phyloP scores from a whole-genome alignment of 2,329 filamentous ascomycete genomes.

The Dactylellina sp. region DNA sequence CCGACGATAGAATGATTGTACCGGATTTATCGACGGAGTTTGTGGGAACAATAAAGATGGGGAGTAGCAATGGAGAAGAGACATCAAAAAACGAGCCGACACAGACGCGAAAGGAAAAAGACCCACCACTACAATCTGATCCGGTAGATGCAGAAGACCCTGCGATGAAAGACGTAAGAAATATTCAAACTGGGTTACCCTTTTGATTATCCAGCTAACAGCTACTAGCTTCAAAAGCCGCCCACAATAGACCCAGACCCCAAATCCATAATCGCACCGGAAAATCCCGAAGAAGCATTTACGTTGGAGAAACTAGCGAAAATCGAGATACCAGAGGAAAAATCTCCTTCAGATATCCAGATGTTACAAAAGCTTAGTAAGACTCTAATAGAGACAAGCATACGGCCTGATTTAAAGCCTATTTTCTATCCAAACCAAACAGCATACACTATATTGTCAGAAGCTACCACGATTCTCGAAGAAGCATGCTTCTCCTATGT shows the following conservation, averaged over 20 bases:
- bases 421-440: conserved; percentile 42
- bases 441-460: conserved; percentile 30
- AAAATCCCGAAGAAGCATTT: conserved; percentile 5
- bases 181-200: not conserved
- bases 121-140: not conserved
- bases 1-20: not conserved
- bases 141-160: not conserved
- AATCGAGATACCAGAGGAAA: conserved; percentile 16
- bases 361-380: conserved; percentile 30
- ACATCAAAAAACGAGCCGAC: not conserved
- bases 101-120: not conserved
- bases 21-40: conserved; percentile 9
- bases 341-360: not conserved
- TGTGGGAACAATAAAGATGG: conserved; percentile 2
- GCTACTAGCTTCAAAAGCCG: not conserved
- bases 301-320: conserved; percentile 18
- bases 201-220: not conserved
- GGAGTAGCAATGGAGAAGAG: not conserved
- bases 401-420: conserved; percentile 38
- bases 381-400: conserved; percentile 2
- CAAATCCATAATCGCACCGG: not conserved
- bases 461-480: conserved; percentile 42
- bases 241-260: conserved; percentile 2
- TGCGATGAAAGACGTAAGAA: not conserved
- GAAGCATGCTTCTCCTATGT: conserved; percentile 40